Conservation (phyloP, 1,284 basidiomycete genomes). For the Exobasidium cylindrosporum region DNA sequence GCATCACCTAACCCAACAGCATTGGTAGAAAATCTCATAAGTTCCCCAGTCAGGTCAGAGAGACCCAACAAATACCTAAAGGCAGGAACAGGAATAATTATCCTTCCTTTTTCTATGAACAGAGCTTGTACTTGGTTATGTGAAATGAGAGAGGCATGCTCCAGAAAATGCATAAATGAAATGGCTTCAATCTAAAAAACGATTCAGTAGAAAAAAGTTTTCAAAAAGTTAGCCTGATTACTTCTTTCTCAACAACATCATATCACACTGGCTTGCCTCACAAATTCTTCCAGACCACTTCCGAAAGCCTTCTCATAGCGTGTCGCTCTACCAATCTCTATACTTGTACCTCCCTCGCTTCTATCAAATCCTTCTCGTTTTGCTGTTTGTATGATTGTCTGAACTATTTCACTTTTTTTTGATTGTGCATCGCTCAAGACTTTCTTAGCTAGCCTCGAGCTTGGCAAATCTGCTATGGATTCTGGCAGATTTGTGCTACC, state of each 20-base stretch:
- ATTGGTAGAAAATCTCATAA: conserved; percentile 84
- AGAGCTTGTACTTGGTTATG: conserved; percentile 66
- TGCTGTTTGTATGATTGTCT: conserved; percentile 49
- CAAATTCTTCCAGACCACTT: conserved; percentile 56
- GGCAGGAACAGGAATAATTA: conserved; percentile 57
- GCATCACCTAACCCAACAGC: conserved; percentile 32
- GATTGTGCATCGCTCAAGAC: conserved; percentile 59
- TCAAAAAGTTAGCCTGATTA: not conserved
- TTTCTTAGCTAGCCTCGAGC: not conserved
- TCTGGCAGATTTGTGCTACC: not conserved
- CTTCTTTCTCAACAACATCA: no score
- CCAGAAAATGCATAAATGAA: conserved; percentile 82
- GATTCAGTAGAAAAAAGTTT: not conserved
- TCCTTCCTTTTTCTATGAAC: conserved; percentile 14
- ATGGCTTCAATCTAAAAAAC: conserved; percentile 88
- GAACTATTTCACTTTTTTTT: conserved; percentile 71
- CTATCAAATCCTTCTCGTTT: not conserved
- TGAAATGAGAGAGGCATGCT: conserved; percentile 69
- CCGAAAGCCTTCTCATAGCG: conserved; percentile 45
- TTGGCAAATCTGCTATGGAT: not conserved
- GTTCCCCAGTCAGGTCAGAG: conserved; percentile 89
- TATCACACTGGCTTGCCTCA: no score
- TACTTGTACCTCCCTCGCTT: not conserved
- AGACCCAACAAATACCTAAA: conserved; percentile 88
- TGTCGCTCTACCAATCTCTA: conserved; percentile 7